Percentiles rank a stretch among this genome's conserved stretches.
Evolutionary conservation across 371 early-diverging fungal species (phyloP).

Genomic region (Lichtheimia ornata): DNA sequence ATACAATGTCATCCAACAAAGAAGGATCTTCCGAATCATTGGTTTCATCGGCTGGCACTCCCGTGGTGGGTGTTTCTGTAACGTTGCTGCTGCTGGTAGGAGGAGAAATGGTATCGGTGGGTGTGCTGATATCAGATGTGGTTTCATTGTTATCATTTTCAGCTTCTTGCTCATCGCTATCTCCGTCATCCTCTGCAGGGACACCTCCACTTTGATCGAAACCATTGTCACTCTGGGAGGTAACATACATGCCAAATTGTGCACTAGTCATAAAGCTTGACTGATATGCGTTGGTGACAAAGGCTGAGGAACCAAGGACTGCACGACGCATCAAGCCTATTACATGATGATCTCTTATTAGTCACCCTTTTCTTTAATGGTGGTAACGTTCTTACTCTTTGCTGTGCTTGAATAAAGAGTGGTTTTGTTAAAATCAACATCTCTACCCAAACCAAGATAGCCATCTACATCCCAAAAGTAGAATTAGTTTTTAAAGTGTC

Average conservation of each 20-base stretch:
- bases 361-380: constrained; percentile 4
- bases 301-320: constrained; percentile 29
- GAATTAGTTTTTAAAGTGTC: neutral
- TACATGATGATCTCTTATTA: neutral
- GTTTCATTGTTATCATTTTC: neutral
- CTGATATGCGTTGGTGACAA: constrained; percentile 44
- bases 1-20: constrained; percentile 10
- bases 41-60: neutral
- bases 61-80: neutral
- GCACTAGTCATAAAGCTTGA: constrained; percentile 33
- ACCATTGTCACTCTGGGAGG: constrained; percentile 13
- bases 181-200: neutral
- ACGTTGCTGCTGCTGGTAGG: neutral
- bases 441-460: constrained; percentile 47
- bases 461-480: constrained; percentile 32
- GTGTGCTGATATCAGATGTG: neutral
- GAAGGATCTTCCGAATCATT: neutral
- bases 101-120: neutral
- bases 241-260: constrained; percentile 46
- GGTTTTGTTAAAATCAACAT: constrained; percentile 33
- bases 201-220: constrained; percentile 27
- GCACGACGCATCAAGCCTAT: constrained; percentile 8
- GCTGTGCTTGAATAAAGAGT: constrained; percentile 18
- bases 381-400: constrained; percentile 21
- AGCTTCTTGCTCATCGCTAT: neutral